Evolutionary conservation across 2,329 filamentous ascomycete species (phyloP).

Genomic region (Fusarium sp.): DNA sequence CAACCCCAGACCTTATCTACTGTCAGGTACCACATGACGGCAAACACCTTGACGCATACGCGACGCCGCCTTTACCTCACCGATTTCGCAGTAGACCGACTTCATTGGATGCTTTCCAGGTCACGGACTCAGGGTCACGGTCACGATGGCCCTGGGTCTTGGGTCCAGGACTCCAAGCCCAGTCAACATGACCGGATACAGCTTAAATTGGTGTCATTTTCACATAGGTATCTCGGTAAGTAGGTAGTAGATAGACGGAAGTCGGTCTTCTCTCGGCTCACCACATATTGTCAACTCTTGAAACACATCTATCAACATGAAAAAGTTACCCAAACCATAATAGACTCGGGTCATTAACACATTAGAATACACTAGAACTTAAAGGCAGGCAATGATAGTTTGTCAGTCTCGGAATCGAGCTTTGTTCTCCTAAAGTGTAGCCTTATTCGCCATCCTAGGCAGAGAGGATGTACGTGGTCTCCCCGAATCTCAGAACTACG

Average conservation of each 20-base stretch:
- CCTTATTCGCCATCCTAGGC: conserved; percentile 8
- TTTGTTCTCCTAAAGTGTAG: not conserved
- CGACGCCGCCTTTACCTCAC: conserved; percentile 43
- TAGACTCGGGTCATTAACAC: conserved; percentile 1
- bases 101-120: conserved; percentile 38
- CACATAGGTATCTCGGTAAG: too few species aligned
- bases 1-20: conserved; percentile 43
- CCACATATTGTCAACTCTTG: not conserved
- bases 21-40: conserved; percentile 42
- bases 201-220: not conserved
- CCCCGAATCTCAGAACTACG: not conserved
- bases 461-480: conserved; percentile 13
- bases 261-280: conserved; percentile 23
- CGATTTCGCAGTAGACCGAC: conserved; percentile 42
- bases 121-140: conserved; percentile 45
- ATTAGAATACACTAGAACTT: conserved; percentile 3
- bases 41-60: conserved; percentile 31
- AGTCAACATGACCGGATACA: conserved; percentile 1
- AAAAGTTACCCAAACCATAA: not conserved
- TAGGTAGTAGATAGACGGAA: too few species aligned
- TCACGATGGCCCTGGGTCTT: conserved; percentile 39
- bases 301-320: not conserved
- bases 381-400: not conserved
- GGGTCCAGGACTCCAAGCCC: conserved; percentile 31
- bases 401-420: conserved; percentile 11